Percentiles rank a stretch among this genome's conserved stretches.
These are phyloP conservation scores for Globisporangium cylindrosporum DNA, from an alignment of 352 stramenopile genomes.

Conservation along the genomic window DNA sequence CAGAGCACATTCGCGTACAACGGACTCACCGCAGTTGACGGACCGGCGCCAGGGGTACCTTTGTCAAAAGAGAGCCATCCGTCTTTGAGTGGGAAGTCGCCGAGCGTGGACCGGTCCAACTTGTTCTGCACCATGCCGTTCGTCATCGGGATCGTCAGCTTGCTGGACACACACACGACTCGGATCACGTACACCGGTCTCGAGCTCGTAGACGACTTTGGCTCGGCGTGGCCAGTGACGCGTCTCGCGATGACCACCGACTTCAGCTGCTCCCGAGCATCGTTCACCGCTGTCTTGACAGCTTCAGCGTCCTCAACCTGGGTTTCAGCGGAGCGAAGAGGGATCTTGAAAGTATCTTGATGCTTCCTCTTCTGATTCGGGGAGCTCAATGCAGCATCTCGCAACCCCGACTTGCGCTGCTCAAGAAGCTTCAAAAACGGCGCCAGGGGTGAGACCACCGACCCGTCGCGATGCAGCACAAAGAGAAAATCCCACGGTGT, in stretches of 20 bases:
- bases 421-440: constrained; percentile 11
- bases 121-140: constrained; percentile 11
- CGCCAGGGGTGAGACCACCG: not conserved
- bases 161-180: constrained; percentile 7
- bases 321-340: not conserved
- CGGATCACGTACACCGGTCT: constrained; percentile 8
- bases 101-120: constrained; percentile 5
- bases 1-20: constrained; percentile 12
- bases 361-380: constrained; percentile 1
- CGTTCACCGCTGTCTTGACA: not conserved
- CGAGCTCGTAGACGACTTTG: not conserved
- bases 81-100: constrained; percentile 11
- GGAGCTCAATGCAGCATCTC: not conserved
- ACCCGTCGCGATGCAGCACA: constrained; percentile 7
- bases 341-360: not conserved
- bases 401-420: not conserved
- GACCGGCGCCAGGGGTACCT: not conserved
- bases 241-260: constrained; percentile 1
- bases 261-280: not conserved
- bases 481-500: constrained; percentile 15
- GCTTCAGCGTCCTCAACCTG: not conserved
- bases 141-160: constrained; percentile 6
- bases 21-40: not conserved
- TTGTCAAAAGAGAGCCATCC: constrained; percentile 16
- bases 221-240: not conserved